Percentiles rank a stretch among this genome's conserved stretches.
Conservation (phyloP, 306 rosid genomes). For the Quercus alba region DNA sequence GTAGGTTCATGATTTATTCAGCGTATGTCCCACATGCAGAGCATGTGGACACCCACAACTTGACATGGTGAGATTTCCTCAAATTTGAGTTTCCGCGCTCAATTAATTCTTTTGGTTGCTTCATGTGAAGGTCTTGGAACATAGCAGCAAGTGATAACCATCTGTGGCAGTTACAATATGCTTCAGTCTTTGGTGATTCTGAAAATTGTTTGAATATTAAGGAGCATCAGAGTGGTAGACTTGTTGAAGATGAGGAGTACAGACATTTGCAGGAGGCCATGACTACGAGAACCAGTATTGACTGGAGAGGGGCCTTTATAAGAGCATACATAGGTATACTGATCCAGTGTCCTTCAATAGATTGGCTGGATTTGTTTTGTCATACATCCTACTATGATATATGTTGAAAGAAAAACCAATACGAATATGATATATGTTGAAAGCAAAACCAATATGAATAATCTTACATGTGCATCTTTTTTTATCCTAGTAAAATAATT, state of each 20-base stretch:
- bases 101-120: slow-evolving; percentile 21
- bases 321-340: slow-evolving; percentile 54
- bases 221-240: slow-evolving; percentile 1
- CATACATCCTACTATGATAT: neutral
- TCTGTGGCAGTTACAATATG: slow-evolving; percentile 67
- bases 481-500: neutral
- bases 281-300: slow-evolving; percentile 19
- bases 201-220: slow-evolving; percentile 18
- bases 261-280: slow-evolving; percentile 13
- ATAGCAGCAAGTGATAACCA: slow-evolving; percentile 65
- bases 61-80: neutral
- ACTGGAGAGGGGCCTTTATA: slow-evolving; percentile 69
- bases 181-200: slow-evolving; percentile 35
- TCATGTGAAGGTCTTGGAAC: slow-evolving; percentile 75
- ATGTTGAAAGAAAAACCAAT: neutral
- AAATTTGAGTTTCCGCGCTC: neutral
- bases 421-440: neutral
- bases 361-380: slow-evolving; percentile 4
- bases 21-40: slow-evolving; percentile 1
- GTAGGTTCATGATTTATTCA: slow-evolving; percentile 1
- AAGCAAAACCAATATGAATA: neutral
- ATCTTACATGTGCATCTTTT: neutral
- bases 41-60: neutral
- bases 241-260: slow-evolving; percentile 21
- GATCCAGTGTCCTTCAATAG: neutral